phyloP scores from a whole-genome alignment of 2,329 filamentous ascomycete species.

The Magnaporthales sp. region DNA sequence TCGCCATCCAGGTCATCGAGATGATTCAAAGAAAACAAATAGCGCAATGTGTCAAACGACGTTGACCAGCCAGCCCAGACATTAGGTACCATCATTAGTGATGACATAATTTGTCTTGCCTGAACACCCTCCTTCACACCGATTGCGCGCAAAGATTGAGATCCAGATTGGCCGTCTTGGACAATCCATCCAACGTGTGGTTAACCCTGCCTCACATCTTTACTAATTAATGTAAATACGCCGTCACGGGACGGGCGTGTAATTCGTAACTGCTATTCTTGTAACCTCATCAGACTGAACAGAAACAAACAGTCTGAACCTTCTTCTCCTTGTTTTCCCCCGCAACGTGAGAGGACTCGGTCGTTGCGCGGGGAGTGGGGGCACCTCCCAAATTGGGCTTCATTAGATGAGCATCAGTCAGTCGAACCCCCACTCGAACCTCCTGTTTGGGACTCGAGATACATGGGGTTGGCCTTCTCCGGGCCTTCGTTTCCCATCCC shows the following conservation, averaged over 20 bases:
- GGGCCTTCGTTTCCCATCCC: background rate
- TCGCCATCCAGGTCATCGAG: background rate
- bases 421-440: background rate
- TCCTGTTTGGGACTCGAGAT: background rate
- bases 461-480: background rate
- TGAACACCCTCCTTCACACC: background rate
- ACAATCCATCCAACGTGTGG: background rate
- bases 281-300: background rate
- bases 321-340: background rate
- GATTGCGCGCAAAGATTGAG: background rate
- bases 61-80: no score
- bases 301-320: background rate
- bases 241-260: background rate
- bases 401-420: background rate
- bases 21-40: background rate
- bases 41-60: background rate
- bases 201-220: no score
- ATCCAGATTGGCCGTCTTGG: background rate
- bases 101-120: background rate
- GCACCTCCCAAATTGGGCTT: background rate
- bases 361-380: background rate
- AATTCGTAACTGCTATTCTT: background rate
- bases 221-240: no score
- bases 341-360: background rate
- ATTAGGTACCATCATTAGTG: background rate